phyloP scores from a whole-genome alignment of 2,329 filamentous ascomycete genomes.

The Cercospora sp. region DNA sequence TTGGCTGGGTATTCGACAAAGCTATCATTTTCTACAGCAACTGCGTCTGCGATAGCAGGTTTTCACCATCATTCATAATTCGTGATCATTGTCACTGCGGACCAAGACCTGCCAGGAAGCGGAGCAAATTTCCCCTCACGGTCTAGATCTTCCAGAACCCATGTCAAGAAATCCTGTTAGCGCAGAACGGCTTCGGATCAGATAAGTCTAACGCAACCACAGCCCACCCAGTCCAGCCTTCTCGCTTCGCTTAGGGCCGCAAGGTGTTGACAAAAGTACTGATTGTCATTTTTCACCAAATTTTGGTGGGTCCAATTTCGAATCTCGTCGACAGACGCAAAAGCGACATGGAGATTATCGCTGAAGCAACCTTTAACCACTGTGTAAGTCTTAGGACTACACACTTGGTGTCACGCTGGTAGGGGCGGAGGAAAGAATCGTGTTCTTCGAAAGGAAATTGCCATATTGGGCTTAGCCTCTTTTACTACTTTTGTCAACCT shows the following conservation, averaged over 20 bases:
- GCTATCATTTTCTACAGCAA: neutral
- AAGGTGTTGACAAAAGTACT: neutral
- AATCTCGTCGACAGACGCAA: neutral
- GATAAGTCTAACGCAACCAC: slow-evolving; percentile 5
- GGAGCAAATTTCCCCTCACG: neutral
- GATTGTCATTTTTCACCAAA: neutral
- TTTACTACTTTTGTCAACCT: neutral
- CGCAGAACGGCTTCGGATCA: neutral
- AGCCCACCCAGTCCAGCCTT: neutral
- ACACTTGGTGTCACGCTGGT: neutral
- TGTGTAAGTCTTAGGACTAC: neutral
- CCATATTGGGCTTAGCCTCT: neutral
- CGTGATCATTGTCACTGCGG: neutral
- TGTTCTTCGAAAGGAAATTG: neutral
- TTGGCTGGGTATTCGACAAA: neutral
- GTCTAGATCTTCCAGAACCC: neutral
- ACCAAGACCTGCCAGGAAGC: neutral
- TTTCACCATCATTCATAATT: neutral
- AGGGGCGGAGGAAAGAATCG: neutral
- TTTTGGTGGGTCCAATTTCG: neutral
- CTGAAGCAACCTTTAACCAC: neutral
- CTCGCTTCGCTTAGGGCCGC: neutral
- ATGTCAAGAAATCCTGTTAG: neutral
- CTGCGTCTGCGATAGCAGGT: too few relatives aligned
- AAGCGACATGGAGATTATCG: neutral